Evolutionary conservation across 2,329 filamentous ascomycete species (phyloP).

Genomic region (Blumeria graminis): DNA sequence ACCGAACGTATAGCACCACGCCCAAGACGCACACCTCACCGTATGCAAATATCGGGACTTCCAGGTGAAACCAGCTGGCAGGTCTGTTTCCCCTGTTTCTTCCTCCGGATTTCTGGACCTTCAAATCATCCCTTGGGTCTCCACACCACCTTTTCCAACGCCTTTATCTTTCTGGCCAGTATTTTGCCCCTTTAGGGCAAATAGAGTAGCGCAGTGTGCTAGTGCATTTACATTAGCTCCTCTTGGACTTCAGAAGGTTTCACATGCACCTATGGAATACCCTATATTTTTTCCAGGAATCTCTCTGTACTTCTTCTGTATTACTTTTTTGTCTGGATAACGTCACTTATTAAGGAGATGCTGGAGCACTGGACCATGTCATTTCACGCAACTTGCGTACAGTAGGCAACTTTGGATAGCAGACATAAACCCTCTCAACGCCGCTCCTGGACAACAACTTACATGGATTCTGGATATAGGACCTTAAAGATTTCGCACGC

Average conservation of each 20-base stretch:
- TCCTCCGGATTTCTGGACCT: slow-evolving; percentile 20
- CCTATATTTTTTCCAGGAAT: slow-evolving; percentile 6
- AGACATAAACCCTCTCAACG: slow-evolving; percentile 12
- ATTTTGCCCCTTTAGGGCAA: slow-evolving; percentile 10
- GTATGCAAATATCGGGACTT: slow-evolving; percentile 95
- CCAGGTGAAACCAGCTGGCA: slow-evolving; percentile 99
- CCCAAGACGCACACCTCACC: slow-evolving; percentile 78
- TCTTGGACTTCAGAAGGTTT: slow-evolving; percentile 11
- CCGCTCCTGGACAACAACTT: slow-evolving; percentile 32
- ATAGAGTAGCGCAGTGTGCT: slow-evolving; percentile 11
- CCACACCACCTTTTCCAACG: neutral
- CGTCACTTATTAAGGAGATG: slow-evolving; percentile 10
- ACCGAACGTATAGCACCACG: slow-evolving; percentile 46
- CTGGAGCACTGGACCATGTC: slow-evolving; percentile 12
- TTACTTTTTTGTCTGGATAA: slow-evolving; percentile 10
- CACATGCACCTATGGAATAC: slow-evolving; percentile 8
- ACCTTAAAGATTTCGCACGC: slow-evolving; percentile 97
- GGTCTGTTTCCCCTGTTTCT: slow-evolving; percentile 62
- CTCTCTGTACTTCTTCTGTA: neutral
- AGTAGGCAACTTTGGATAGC: slow-evolving; percentile 11
- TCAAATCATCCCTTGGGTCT: slow-evolving; percentile 7
- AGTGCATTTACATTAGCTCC: slow-evolving; percentile 16
- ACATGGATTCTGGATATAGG: slow-evolving; percentile 69
- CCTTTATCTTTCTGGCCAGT: slow-evolving; percentile 8
- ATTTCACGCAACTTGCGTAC: slow-evolving; percentile 10